Conservation (phyloP, 805 yeast genomes). For the Ogataea chonburiensis region DNA sequence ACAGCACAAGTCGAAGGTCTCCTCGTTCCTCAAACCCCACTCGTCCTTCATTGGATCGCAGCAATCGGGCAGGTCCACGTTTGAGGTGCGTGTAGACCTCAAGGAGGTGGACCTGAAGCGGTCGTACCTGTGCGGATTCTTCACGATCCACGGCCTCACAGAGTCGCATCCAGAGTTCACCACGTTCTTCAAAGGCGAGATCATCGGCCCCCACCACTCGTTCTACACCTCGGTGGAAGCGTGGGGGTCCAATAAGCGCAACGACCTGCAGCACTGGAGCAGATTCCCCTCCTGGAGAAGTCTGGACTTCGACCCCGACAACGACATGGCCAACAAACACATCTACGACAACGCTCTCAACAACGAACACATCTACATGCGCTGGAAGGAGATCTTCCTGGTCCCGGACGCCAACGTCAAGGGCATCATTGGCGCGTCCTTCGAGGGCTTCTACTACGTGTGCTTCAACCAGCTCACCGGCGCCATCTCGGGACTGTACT, state of each 20-base stretch:
- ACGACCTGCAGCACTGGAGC: conserved; percentile 66
- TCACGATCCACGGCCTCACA: conserved; percentile 65
- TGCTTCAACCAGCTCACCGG: conserved; percentile 80
- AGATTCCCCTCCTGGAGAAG: conserved; percentile 41
- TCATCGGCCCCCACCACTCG: conserved; percentile 57
- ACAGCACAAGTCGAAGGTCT: conserved; percentile 15
- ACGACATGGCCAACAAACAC: conserved; percentile 29
- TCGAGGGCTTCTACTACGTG: conserved; percentile 89
- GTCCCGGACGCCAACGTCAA: conserved; percentile 74
- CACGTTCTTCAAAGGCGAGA: conserved; percentile 74
- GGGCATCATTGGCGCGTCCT: conserved; percentile 71
- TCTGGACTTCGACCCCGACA: conserved; percentile 31
- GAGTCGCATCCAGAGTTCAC: conserved; percentile 59
- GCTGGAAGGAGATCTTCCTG: conserved; percentile 91
- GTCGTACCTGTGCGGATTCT: conserved; percentile 55
- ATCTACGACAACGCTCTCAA: conserved; percentile 30
- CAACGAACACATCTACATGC: conserved; percentile 68
- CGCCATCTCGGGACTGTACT: conserved; percentile 74
- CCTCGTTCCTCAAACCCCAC: conserved; percentile 58
- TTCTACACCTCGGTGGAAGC: conserved; percentile 55
- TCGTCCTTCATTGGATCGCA: conserved; percentile 66
- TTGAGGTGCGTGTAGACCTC: conserved; percentile 67
- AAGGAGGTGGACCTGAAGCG: conserved; percentile 62
- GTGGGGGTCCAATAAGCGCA: conserved; percentile 50
- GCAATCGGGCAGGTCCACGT: conserved; percentile 62